These are phyloP conservation scores for Fonsecaea monophora DNA, from an alignment of 2,329 filamentous ascomycete species.

Conservation along the genomic window DNA sequence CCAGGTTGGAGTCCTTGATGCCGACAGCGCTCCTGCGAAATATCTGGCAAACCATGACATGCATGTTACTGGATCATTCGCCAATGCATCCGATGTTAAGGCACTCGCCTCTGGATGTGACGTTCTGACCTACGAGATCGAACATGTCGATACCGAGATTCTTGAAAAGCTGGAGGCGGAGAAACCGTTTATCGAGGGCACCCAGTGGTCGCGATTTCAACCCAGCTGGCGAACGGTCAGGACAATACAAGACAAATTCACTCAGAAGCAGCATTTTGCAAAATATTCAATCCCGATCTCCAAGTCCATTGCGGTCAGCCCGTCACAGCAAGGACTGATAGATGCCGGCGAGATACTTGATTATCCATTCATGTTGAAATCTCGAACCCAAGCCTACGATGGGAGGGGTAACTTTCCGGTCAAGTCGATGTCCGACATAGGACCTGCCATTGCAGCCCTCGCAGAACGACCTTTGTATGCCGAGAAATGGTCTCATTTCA, in stretches of 20 bases:
- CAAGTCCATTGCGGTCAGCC: conserved; percentile 67
- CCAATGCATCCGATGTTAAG: conserved; percentile 76
- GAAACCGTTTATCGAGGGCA: conserved; percentile 33
- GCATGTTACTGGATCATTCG: conserved; percentile 83
- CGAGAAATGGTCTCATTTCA: conserved; percentile 87
- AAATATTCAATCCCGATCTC: conserved; percentile 70
- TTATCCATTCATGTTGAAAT: conserved; percentile 86
- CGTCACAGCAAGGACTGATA: conserved; percentile 53
- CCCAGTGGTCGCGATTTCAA: conserved; percentile 59
- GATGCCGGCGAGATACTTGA: conserved; percentile 68
- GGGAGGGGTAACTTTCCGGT: conserved; percentile 73
- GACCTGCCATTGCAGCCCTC: conserved; percentile 72
- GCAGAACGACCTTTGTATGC: conserved; percentile 78
- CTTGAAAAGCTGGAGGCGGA: conserved; percentile 75
- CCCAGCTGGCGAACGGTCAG: conserved; percentile 81
- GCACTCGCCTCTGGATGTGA: conserved; percentile 74
- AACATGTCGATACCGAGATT: conserved; percentile 83
- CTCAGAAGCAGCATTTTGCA: conserved; percentile 77
- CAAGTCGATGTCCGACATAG: conserved; percentile 64
- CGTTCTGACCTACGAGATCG: conserved; percentile 87
- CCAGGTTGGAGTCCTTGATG: conserved; percentile 79
- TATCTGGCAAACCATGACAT: conserved; percentile 67
- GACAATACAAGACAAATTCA: conserved; percentile 85
- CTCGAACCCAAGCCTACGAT: conserved; percentile 82
- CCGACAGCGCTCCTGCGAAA: conserved; percentile 75